Conservation (phyloP, 1,284 basidiomycete genomes). For the Irpex lacteus region DNA sequence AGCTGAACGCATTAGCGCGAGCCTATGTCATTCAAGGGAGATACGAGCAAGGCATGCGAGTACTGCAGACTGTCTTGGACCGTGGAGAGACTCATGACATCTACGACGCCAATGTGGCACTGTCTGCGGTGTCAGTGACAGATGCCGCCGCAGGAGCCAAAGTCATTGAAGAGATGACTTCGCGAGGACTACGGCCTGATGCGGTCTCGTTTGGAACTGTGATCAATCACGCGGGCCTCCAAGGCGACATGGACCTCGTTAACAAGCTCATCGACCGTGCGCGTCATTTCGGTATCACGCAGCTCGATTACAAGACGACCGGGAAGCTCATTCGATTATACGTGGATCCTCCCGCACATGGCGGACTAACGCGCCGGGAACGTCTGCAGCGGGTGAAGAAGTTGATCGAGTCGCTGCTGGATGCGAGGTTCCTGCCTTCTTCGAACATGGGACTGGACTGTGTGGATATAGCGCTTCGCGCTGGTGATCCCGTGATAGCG, state of each 20-base stretch:
- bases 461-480: constrained; percentile 46
- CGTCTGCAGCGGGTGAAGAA: constrained; percentile 42
- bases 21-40: constrained; percentile 58
- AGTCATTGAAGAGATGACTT: constrained; percentile 48
- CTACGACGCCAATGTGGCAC: constrained; percentile 60
- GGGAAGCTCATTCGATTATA: constrained; percentile 45
- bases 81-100: constrained; percentile 55
- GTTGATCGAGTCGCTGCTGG: constrained; percentile 38
- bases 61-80: constrained; percentile 44
- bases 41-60: constrained; percentile 41
- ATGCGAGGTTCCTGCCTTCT: constrained; percentile 36
- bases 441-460: constrained; percentile 49
- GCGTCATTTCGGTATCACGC: constrained; percentile 28
- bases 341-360: constrained; percentile 23
- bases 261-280: constrained; percentile 40
- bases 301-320: constrained; percentile 46
- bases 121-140: constrained; percentile 50
- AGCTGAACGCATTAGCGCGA: constrained; percentile 59
- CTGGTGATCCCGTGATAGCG: constrained; percentile 47
- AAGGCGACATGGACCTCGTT: constrained; percentile 43
- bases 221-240: constrained; percentile 50
- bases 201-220: constrained; percentile 56
- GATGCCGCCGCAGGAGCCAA: constrained; percentile 42
- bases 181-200: constrained; percentile 46
- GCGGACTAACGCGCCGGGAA: constrained; percentile 15